Evolutionary conservation across 495 filamentous ascomycete species (phyloP), one percentile per base, ranked within the genome.

Genomic region (Astrocystis sublimbata): DNA sequence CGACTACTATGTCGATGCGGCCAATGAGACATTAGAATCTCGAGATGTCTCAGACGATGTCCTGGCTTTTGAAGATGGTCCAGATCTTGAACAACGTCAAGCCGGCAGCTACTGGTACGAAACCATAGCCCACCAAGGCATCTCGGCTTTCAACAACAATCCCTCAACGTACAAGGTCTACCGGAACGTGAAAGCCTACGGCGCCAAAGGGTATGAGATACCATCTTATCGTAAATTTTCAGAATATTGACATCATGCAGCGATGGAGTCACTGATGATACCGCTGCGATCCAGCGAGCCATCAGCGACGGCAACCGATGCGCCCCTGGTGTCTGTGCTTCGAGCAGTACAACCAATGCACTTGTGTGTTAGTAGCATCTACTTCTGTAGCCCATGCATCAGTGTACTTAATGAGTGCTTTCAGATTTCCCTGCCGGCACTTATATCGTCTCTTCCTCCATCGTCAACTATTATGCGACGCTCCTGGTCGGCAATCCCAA

Each of bases 221-320:
- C 28, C 8, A 6, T 19, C 4, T 40, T 46, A 26, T 8, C 7
- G 10, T 24, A 0, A 36, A 28, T 2, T n/a, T 1, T n/a, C 1
- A 21, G 9, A 24, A n/a, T 42, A 35, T 57, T 62, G 45, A 68
- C 69, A 24, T 60, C 8, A 38, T 30, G 35, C 15, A 67, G 79
- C 61, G 88, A 92, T 65, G 89, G 87, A 36, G 72, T 80, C n/a
- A 90, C 89, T 1, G 92, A 96, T 68, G 92, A 96, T 72, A 92
- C 90, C 0, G 84, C 71, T 46, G 91, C 92, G 3, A 93, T 96
- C 77, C 93, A 96, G 71, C 71, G 76, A 45, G 92, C 92, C 36
- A 92, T 96, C 60, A 81, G 84, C 26, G 85, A 85, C 26, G 90
- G 89, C 17, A 79, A 78, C 58, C 89, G 92, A 24, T 97, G 92